Evolutionary conservation across 1,139 yeast species (phyloP).

Genomic region (Magnusiomyces paraingens): DNA sequence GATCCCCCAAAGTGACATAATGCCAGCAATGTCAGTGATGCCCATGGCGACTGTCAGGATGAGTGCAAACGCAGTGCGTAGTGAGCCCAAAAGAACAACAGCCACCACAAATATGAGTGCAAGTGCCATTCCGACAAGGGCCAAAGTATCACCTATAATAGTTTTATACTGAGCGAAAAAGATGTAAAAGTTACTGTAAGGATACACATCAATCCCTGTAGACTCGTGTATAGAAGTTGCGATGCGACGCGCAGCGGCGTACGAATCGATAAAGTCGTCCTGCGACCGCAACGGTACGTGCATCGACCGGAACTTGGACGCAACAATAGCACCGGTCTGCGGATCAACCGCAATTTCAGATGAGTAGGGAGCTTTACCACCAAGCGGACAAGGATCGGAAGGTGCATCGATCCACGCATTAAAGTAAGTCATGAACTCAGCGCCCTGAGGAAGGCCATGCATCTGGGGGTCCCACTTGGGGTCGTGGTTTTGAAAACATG

Average conservation of each 20-base stretch:
- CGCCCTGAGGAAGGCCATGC: conserved; percentile 78
- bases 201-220: conserved; percentile 59
- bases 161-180: conserved; percentile 83
- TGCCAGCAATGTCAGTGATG: conserved; percentile 67
- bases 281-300: conserved; percentile 80
- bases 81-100: conserved; percentile 58
- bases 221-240: conserved; percentile 48
- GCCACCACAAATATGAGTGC: conserved; percentile 50
- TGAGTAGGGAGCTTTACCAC: conserved; percentile 91
- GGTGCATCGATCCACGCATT: conserved; percentile 76
- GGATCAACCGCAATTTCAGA: conserved; percentile 46
- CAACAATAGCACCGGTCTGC: conserved; percentile 36
- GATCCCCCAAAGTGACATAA: conserved; percentile 68
- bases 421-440: conserved; percentile 66
- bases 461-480: conserved; percentile 64
- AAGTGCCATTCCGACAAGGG: conserved; percentile 51
- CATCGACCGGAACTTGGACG: conserved; percentile 73
- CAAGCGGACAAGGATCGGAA: conserved; percentile 90
- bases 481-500: conserved; percentile 55
- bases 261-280: conserved; percentile 74
- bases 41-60: conserved; percentile 57
- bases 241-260: conserved; percentile 65
- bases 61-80: conserved; percentile 51
- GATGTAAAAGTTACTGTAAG: conserved; percentile 87
- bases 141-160: conserved; percentile 51